Evolutionary conservation across 129 eudicot genomes (phyloP), one percentile per base, ranked within the genome.

Genomic region (Ambrosia trifida): DNA sequence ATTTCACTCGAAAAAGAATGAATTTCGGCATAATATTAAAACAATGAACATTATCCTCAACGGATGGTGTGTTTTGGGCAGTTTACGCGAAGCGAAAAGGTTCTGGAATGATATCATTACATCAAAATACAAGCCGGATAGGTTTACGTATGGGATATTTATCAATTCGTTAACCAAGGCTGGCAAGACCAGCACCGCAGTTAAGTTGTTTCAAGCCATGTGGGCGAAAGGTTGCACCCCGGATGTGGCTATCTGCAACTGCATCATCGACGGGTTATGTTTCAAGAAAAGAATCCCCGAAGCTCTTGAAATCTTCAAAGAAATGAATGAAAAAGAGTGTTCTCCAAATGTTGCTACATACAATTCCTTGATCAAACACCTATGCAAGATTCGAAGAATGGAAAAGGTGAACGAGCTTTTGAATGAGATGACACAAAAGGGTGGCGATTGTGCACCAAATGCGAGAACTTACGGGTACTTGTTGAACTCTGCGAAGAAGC

Each of bases 41-140:
- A 87, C 91, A 0, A 76, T 84, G 90, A 94, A 94, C 64, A 87
- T 94, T 33, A 81, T 94, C 20, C 82, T 94, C 0, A 85, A 90
- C 20, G 97, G 98, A 10, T 94, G 98, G 98, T 85, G 96, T 65
- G 86, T 94, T 61, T 64, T 82, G 75, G 89, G 93, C 7, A 87
- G 80, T 75, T 77, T 90, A 63, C 89, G 83, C 0, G 93, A 94
- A 72, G 84, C 89, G 0, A 94, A 94, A 79, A 53, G 97, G 76
- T 85, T 94, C 61, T 94, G 96, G 96, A 90, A 84, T 16, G 93
- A 89, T 63, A 87, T 89, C 2, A 30, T 89, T 68, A 65, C 83
- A 4, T 87, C 91, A 11, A 69, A 75, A 18, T 77, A 80, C 59
- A 85, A 83, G 60, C 96, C 86, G 4, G 90, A 94, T 85, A 82